Evolutionary conservation across 1,284 basidiomycete species (phyloP), one percentile per base, ranked within the genome.

Genomic region (Ganoderma resinaceum): DNA sequence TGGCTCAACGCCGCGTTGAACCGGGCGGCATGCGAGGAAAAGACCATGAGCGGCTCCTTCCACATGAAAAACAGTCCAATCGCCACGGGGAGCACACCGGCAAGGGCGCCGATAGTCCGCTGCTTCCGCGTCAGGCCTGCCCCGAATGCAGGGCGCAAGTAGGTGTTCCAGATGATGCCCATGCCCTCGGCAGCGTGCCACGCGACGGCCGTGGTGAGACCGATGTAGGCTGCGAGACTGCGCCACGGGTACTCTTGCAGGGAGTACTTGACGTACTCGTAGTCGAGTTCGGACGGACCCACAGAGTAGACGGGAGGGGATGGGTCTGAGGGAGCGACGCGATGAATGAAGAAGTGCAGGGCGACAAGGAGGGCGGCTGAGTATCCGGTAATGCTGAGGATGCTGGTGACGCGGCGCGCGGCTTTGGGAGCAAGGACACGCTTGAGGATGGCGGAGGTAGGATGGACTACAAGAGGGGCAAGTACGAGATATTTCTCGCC

Each of bases 211-310:
- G 77, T 78, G 1, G 89, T 83, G 16, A 95, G 84, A 0, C 84
- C 86, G 2, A 80, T 74, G 72, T 94, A 94, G 62, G 91, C 77
- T 2, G 87, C 65, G 85, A 85, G 88, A 69, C 84, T 90, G 14
- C 86, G 80, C 77, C 81, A 78, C 0, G 92, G 92, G 85, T 89
- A 93, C 23, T 71, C 79, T 7, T 83, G 80, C 57, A 94, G 77
- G 0, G 86, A 90, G 5, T 84, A 82, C 77, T 94, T 92, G 65
- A 93, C 90, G 76, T 89, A 93, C 69, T 93, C 90, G 75, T 85
- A 93, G 78, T 93, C 90, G 49, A 94, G 83, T 73, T 94, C 91
- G 1, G 78, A 74, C 0, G 92, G 91, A 33, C 90, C 87, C n/a
- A 93, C 81, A 7, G 84, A 78, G 59, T 82, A 78, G 68, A 92